These are phyloP conservation scores for Schoenoplectus tabernaemontani DNA, from an alignment of 202 grass and related monocot species.

Conservation along the genomic window DNA sequence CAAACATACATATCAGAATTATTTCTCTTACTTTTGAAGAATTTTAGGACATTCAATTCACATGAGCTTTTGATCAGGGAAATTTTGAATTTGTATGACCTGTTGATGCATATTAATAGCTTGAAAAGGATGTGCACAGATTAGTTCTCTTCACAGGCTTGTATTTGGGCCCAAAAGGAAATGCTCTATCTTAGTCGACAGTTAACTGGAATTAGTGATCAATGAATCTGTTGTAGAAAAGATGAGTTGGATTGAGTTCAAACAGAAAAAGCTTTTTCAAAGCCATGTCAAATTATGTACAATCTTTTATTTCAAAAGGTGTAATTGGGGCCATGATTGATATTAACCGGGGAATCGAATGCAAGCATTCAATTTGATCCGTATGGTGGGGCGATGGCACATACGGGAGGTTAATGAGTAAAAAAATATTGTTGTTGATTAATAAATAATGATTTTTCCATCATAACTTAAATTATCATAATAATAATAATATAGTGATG, in stretches of 20 bases:
- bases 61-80: too few relatives aligned
- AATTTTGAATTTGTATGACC: too few relatives aligned
- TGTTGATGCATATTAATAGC: too few relatives aligned
- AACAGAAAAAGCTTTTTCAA: conserved; percentile 21
- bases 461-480: too few relatives aligned
- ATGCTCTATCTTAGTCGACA: neutral
- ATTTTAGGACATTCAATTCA: too few relatives aligned
- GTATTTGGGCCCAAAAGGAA: conserved; percentile 10
- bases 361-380: conserved; percentile 45
- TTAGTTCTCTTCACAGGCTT: conserved; percentile 34
- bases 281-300: conserved; percentile 59
- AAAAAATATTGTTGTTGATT: too few relatives aligned
- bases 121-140: neutral
- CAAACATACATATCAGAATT: too few relatives aligned
- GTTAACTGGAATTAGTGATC: conserved; percentile 31
- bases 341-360: conserved; percentile 5
- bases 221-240: conserved; percentile 22
- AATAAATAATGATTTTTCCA: too few relatives aligned
- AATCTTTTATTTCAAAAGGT: conserved; percentile 9
- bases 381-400: conserved; percentile 51
- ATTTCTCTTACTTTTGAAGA: too few relatives aligned
- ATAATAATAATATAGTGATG: too few relatives aligned
- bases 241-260: conserved; percentile 46
- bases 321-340: conserved; percentile 6
- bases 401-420: neutral